A percentile compares a stretch with the other conserved stretches of the same genome.
These are phyloP conservation scores for Quercus tomentella DNA, from an alignment of 331 rosid species.

Conservation along the genomic window DNA sequence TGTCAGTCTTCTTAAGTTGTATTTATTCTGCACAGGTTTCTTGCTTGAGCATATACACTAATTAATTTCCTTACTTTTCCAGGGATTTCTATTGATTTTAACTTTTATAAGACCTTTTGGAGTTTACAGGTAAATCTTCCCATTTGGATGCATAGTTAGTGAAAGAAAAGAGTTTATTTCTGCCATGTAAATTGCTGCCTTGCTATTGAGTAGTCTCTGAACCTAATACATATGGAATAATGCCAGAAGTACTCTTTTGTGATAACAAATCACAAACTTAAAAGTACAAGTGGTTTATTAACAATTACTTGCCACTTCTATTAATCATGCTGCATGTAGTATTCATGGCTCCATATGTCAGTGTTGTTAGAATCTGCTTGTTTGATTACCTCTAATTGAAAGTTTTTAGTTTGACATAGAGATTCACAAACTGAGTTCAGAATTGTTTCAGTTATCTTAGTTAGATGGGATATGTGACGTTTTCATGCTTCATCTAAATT, in stretches of 20 bases:
- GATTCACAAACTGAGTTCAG: neutral
- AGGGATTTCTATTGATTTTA: conserved; percentile 96
- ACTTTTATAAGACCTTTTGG: conserved; percentile 96
- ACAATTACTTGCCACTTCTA: neutral
- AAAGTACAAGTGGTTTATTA: neutral
- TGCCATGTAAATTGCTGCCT: conserved; percentile 4
- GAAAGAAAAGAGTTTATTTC: conserved; percentile 8
- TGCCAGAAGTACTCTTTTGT: neutral
- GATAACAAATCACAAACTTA: neutral
- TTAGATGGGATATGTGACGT: neutral
- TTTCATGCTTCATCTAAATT: conserved; percentile 2
- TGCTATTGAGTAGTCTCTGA: neutral
- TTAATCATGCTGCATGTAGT: neutral
- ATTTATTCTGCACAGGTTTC: neutral
- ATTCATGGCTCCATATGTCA: neutral
- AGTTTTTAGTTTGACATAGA: neutral
- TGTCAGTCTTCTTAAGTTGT: neutral
- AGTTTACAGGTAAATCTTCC: conserved; percentile 76
- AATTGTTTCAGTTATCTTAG: neutral
- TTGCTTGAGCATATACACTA: conserved; percentile 1
- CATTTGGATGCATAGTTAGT: conserved; percentile 14
- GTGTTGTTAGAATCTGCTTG: neutral
- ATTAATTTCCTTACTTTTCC: conserved; percentile 24
- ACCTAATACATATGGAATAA: neutral
- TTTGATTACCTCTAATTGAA: neutral